A percentile compares a stretch with the other conserved stretches of the same genome.
phyloP scores from a whole-genome alignment of 495 filamentous ascomycete genomes.

The Aspergillus wentii region DNA sequence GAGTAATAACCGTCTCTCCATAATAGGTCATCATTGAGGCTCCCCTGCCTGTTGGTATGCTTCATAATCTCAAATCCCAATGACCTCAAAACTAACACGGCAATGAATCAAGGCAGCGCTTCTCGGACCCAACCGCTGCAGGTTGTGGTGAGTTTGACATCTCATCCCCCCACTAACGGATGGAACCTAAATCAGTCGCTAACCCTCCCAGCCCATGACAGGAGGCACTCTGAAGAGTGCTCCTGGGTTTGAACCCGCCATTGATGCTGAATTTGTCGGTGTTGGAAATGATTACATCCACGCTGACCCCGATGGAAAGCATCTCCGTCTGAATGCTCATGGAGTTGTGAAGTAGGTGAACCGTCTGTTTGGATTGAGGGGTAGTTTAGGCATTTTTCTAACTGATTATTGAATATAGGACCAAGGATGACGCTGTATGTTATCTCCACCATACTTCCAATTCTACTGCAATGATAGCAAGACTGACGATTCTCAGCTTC shows the following conservation, averaged over 20 bases:
- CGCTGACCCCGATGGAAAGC: constrained; percentile 39
- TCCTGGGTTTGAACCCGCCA: constrained; percentile 29
- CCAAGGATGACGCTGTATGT: constrained; percentile 25
- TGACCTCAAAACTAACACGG: not conserved
- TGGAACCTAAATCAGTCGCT: not conserved
- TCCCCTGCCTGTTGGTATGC: constrained; percentile 16
- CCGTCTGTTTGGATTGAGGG: too few species aligned
- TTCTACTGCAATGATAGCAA: not conserved
- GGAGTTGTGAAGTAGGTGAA: constrained; percentile 33
- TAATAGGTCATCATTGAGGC: constrained; percentile 17
- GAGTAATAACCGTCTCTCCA: constrained; percentile 1
- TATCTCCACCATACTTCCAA: not conserved
- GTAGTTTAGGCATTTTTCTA: too few species aligned
- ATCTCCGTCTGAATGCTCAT: constrained; percentile 49
- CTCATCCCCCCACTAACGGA: not conserved
- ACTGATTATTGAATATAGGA: too few species aligned
- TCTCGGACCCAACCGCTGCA: constrained; percentile 15
- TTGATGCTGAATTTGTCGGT: constrained; percentile 46
- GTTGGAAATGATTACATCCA: constrained; percentile 50
- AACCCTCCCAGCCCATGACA: constrained; percentile 43
- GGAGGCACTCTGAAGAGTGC: constrained; percentile 39
- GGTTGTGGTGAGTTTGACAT: constrained; percentile 16
- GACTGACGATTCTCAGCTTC: constrained; percentile 19
- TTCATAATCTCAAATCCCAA: not conserved
- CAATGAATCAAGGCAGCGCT: constrained; percentile 10